Evolutionary conservation across 2,329 filamentous ascomycete genomes (phyloP).

Genomic region (Colletotrichum lindemuthianum): DNA sequence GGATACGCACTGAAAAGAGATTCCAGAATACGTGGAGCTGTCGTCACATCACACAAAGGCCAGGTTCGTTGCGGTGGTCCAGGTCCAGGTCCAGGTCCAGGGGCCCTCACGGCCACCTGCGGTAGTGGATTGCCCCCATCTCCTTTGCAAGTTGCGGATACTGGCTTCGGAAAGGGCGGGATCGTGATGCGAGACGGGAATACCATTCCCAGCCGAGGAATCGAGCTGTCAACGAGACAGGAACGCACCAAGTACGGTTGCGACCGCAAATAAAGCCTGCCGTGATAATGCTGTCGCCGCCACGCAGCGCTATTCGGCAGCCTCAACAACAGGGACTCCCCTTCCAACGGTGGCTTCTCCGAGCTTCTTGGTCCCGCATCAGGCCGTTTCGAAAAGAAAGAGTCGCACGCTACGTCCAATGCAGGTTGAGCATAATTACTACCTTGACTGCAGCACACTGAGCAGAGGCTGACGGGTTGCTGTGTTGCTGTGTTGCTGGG

Average conservation of each 20-base stretch:
- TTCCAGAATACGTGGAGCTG: constrained; percentile 30
- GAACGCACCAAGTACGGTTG: too few species aligned
- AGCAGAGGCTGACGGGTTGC: constrained; percentile 13
- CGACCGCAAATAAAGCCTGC: neutral
- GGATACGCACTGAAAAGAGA: constrained; percentile 8
- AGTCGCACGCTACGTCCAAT: constrained; percentile 26
- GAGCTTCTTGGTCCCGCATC: constrained; percentile 25
- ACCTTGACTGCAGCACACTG: constrained; percentile 1
- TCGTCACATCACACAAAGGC: neutral
- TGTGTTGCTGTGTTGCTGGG: constrained; percentile 19
- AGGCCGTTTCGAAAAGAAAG: constrained; percentile 28
- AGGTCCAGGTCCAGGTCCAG: constrained; percentile 17
- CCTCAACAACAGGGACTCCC: constrained; percentile 5
- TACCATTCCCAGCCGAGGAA: neutral
- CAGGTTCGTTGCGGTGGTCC: constrained; percentile 2
- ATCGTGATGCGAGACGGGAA: constrained; percentile 12
- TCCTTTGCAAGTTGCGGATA: constrained; percentile 12
- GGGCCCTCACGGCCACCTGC: constrained; percentile 22
- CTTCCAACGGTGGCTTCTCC: constrained; percentile 4
- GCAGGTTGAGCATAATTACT: constrained; percentile 14
- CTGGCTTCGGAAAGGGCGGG: constrained; percentile 34
- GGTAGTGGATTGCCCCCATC: constrained; percentile 14
- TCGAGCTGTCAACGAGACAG: neutral
- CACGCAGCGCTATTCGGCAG: neutral
- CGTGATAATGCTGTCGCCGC: neutral